Percentiles rank a stretch among this genome's conserved stretches.
These are phyloP conservation scores for Ascochyta koolunga DNA, from an alignment of 2,329 filamentous ascomycete species.

Conservation along the genomic window DNA sequence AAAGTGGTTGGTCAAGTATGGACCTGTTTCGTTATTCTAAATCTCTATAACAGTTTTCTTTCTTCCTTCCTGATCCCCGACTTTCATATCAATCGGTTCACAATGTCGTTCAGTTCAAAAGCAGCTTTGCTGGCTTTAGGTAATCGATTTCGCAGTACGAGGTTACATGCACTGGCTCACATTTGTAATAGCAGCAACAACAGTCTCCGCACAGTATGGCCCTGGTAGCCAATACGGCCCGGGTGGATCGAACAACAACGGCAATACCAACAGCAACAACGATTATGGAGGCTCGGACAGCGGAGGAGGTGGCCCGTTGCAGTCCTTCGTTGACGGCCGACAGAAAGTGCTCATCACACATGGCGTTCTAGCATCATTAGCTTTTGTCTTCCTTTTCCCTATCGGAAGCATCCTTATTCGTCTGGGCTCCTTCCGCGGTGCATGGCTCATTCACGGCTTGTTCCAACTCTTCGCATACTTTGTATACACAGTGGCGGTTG, in stretches of 20 bases:
- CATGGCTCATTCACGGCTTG: conserved; percentile 51
- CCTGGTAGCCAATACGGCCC: conserved; percentile 11
- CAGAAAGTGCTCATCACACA: conserved; percentile 48
- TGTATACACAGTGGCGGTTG: conserved; percentile 57
- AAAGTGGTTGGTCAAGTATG: conserved; percentile 6
- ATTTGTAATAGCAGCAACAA: conserved; percentile 7
- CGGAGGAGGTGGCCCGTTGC: conserved; percentile 9
- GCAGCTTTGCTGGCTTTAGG: conserved; percentile 21
- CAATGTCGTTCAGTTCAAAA: conserved; percentile 16
- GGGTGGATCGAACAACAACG: background rate
- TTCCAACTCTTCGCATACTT: conserved; percentile 57
- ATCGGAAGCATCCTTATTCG: conserved; percentile 53
- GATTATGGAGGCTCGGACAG: conserved; percentile 6
- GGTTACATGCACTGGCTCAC: conserved; percentile 5
- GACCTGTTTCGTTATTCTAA: background rate
- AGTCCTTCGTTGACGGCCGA: conserved; percentile 16
- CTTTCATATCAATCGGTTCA: background rate
- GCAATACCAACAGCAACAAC: conserved; percentile 5
- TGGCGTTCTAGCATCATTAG: conserved; percentile 51
- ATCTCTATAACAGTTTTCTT: background rate
- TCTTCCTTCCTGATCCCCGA: background rate
- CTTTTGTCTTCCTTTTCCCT: conserved; percentile 54
- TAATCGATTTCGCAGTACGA: background rate
- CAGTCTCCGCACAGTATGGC: conserved; percentile 25
- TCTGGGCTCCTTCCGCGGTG: conserved; percentile 48